Evolutionary conservation across 495 filamentous ascomycete genomes (phyloP).

Genomic region (Penicillium paxilli): DNA sequence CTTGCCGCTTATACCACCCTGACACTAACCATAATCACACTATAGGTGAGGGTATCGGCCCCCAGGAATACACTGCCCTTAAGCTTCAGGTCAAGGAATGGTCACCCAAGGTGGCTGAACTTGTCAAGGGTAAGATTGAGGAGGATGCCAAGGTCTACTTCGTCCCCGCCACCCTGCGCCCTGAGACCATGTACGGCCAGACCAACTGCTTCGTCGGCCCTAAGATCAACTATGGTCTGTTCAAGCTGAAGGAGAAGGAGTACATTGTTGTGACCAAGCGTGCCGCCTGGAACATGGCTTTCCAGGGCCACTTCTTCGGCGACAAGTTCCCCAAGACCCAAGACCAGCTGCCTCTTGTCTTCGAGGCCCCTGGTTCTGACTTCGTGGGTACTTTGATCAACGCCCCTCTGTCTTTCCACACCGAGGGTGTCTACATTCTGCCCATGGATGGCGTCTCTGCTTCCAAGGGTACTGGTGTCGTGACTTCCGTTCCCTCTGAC

Average conservation of each 20-base stretch:
- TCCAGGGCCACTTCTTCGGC: slow-evolving; percentile 82
- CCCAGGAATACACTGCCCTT: slow-evolving; percentile 90
- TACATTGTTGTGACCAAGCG: slow-evolving; percentile 85
- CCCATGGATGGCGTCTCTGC: slow-evolving; percentile 93
- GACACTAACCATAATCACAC: too few relatives aligned
- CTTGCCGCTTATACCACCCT: too few relatives aligned
- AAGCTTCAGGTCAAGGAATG: slow-evolving; percentile 90
- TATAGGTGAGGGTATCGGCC: slow-evolving; percentile 86
- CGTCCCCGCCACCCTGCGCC: slow-evolving; percentile 85
- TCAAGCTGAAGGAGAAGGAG: slow-evolving; percentile 78
- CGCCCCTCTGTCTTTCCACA: slow-evolving; percentile 88
- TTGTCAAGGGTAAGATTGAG: slow-evolving; percentile 76
- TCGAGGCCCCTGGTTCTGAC: slow-evolving; percentile 71
- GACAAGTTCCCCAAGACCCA: slow-evolving; percentile 69
- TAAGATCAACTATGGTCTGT: slow-evolving; percentile 86
- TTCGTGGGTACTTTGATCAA: slow-evolving; percentile 83
- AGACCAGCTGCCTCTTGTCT: slow-evolving; percentile 51
- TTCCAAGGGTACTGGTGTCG: slow-evolving; percentile 93
- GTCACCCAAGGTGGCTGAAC: slow-evolving; percentile 66
- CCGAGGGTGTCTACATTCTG: slow-evolving; percentile 77
- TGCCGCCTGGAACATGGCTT: slow-evolving; percentile 93
- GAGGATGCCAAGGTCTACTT: slow-evolving; percentile 81
- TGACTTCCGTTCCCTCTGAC: slow-evolving; percentile 93
- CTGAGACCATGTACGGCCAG: slow-evolving; percentile 99
- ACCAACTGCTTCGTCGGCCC: slow-evolving; percentile 95